These are phyloP conservation scores for Astragalus glycyphyllos DNA, from an alignment of 306 rosid species.

Conservation along the genomic window DNA sequence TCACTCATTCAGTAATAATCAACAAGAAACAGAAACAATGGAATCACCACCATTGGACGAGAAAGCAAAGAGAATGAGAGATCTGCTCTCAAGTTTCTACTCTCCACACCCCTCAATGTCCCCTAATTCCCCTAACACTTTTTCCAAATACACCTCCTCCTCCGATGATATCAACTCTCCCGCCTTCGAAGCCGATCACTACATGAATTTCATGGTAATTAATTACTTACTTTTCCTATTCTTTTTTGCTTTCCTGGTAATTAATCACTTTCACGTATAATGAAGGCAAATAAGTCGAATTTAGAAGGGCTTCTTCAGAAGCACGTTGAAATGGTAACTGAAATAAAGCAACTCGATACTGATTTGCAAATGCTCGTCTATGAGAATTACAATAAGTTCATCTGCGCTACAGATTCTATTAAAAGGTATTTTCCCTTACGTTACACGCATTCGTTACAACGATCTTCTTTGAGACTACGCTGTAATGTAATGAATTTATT, in stretches of 20 bases:
- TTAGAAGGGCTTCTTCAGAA: constrained; percentile 82
- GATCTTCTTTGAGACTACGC: neutral
- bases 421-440: constrained; percentile 54
- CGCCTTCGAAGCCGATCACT: constrained; percentile 74
- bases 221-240: neutral
- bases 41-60: constrained; percentile 68
- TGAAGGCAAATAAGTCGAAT: constrained; percentile 68
- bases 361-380: constrained; percentile 92
- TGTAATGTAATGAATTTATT: neutral
- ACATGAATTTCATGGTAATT: constrained; percentile 75
- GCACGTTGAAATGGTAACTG: constrained; percentile 91
- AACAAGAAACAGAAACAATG: constrained; percentile 46
- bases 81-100: constrained; percentile 93
- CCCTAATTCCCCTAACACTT: constrained; percentile 38
- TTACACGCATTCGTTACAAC: neutral
- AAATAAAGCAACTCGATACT: constrained; percentile 93
- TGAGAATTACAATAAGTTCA: constrained; percentile 90
- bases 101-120: constrained; percentile 69
- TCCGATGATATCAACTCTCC: constrained; percentile 78
- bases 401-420: constrained; percentile 87
- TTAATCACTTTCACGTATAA: neutral
- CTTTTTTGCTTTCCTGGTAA: neutral
- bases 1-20: neutral
- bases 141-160: constrained; percentile 52
- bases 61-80: constrained; percentile 91